A percentile compares a stretch with the other conserved stretches of the same genome.
Evolutionary conservation across 2,329 filamentous ascomycete genomes (phyloP).

Genomic region (Hypoxylon rubiginosum): DNA sequence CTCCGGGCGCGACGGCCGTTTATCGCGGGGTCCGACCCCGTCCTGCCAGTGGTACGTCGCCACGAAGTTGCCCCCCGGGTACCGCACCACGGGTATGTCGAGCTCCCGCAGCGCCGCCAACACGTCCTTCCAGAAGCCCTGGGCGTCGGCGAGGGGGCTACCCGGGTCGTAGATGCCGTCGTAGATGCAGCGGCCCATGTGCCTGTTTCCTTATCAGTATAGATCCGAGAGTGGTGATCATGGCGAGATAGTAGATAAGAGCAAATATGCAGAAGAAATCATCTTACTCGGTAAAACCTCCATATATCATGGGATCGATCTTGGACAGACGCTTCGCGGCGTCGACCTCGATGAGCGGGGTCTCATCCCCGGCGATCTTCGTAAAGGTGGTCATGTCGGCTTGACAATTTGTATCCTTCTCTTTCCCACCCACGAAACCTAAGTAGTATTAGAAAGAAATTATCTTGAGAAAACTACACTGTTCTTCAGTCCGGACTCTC

Average conservation of each 20-base stretch:
- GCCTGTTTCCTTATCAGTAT: conserved; percentile 60
- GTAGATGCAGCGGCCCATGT: conserved; percentile 92
- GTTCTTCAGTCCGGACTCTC: conserved; percentile 2
- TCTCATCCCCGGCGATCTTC: conserved; percentile 71
- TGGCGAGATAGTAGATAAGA: neutral
- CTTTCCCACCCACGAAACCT: neutral
- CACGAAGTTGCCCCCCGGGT: conserved; percentile 87
- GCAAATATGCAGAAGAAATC: neutral
- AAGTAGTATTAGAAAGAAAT: neutral
- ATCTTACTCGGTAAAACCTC: conserved; percentile 84
- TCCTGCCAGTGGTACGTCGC: conserved; percentile 90
- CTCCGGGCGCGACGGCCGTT: conserved; percentile 76
- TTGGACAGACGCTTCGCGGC: conserved; percentile 74
- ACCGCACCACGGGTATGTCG: conserved; percentile 81
- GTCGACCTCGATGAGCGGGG: conserved; percentile 75
- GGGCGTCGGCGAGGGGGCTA: conserved; percentile 77
- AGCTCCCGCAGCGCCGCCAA: conserved; percentile 80
- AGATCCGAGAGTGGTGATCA: neutral
- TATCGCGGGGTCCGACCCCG: conserved; percentile 79
- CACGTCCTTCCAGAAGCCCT: conserved; percentile 85
- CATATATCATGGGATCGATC: conserved; percentile 86
- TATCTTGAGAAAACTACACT: conserved; percentile 3
- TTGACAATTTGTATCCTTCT: neutral
- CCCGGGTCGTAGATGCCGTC: conserved; percentile 86
- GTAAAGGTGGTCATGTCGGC: conserved; percentile 78